Evolutionary conservation across 768 basidiomycete species (phyloP), one percentile per base, ranked within the genome.

Genomic region (Boletus huronensis): DNA sequence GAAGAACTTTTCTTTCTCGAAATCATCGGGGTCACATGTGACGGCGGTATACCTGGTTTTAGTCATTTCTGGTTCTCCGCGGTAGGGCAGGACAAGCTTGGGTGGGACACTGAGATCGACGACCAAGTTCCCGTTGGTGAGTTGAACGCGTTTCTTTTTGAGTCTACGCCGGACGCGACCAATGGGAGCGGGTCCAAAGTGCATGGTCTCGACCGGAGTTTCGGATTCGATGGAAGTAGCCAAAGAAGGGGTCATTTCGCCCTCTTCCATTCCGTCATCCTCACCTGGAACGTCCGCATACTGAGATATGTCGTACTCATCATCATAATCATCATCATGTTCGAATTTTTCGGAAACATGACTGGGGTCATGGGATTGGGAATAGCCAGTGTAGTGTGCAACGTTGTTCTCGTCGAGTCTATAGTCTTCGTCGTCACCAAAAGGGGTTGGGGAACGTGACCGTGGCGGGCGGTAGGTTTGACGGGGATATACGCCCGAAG

Each of bases 1-100:
- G 55, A 86, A 89, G 70, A 91, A 95, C 11, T 90, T 87, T 44
- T 83, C 83, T 66, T 79, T 81, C 70, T 90, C 85, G 66, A 95
- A 97, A 32, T 95, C 87, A 66, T 98, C 90, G 1, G 95, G 94
- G 66, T 94, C 93, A 68, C 93, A 93, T 10, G 93, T 97, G 6
- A 95, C 88, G 0, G 92, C 93, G 6, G 94, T 93, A 68, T 87
- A 93, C 54, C 89, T 77, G 23, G 85, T 82, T 65, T 82, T 79
- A 60, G 75, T 83, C 66, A 86, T 90, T 71, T 94, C 90, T 42
- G 82, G 77, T 61, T 87, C 81, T 53, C 87, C 82, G 43, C 79
- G 71, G 63, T 88, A 71, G 29, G 89, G 87, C 54, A 97, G 71
- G 19, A 93, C 82, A 38, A 98, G 77, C 63, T 87, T 88, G 3